Evolutionary conservation across 2,329 filamentous ascomycete species (phyloP), one percentile per base, ranked within the genome.

Genomic region (Parafenestella ontariensis): DNA sequence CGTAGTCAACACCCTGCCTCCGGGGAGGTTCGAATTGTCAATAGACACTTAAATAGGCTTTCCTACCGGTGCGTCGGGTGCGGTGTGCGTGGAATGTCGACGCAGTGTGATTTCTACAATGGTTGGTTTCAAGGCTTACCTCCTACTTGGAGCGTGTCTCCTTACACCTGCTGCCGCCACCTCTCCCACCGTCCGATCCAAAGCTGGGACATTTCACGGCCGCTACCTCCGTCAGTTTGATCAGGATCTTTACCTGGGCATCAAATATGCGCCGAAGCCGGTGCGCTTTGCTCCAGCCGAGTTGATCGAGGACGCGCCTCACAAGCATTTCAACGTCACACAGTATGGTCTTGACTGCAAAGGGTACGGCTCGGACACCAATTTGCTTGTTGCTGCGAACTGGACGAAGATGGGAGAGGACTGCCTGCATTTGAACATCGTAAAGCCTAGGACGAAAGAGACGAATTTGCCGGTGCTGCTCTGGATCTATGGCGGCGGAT

Each of bases 341-440:
- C 56, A 62, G 39, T 71, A 71, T 53, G 69, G 69, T 8, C 11
- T 68, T 15, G 69, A 71, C 28, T 71, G 69, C 47, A 55, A 52
- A 0, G 69, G 66, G 2, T 71, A 71, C 53, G 69, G 69, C 0
- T 63, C 60, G 8, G 69, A 71, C 29, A 70, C 67, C 0, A 65
- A 59, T 15, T 45, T 48, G 31, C 55, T 71, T 11, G 66, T 70
- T 18, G 52, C 54, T 9, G 45, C 53, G 5, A 64, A 64, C 10
- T 68, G 52, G 65, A 70, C 69, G 3, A 59, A 47, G 20, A 26
- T 71, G 9, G 66, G 69, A 3, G 70, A 72, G 59, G 82, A 85
- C 49, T 85, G 83, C 52, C 56, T 79, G 5, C 76, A 74, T 50
- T 56, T 79, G 9, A 79, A 79, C 48, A 69, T 72, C 10, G 36